These are phyloP conservation scores for Nigrospora oryzae DNA, from an alignment of 2,329 filamentous ascomycete genomes.

Conservation along the genomic window DNA sequence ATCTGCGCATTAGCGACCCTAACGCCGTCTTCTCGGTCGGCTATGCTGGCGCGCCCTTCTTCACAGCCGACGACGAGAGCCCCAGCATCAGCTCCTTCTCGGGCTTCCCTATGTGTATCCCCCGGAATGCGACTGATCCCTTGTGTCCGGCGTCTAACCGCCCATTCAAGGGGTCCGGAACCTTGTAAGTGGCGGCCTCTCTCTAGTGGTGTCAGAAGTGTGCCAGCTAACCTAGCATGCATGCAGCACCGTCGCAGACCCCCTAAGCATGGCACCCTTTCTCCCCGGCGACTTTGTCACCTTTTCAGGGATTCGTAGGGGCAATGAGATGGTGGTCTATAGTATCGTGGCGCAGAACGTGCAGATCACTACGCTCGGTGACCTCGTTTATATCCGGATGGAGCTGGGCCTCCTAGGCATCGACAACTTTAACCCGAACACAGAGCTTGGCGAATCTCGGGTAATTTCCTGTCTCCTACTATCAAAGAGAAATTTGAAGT, in stretches of 20 bases:
- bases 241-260: constrained; percentile 24
- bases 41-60: constrained; percentile 27
- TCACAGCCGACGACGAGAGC: constrained; percentile 38
- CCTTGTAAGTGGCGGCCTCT: constrained; percentile 16
- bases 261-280: constrained; percentile 26
- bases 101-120: constrained; percentile 44
- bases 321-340: constrained; percentile 22
- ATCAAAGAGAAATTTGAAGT: no score
- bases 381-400: constrained; percentile 24
- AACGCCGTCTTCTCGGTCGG: constrained; percentile 32
- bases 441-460: constrained; percentile 25
- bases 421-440: constrained; percentile 23
- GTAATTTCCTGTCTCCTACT: constrained; percentile 10
- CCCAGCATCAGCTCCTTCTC: constrained; percentile 38
- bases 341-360: constrained; percentile 27
- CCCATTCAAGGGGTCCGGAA: constrained; percentile 21
- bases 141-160: constrained; percentile 24
- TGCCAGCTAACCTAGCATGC: background rate
- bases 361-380: constrained; percentile 22
- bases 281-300: constrained; percentile 26
- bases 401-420: constrained; percentile 25
- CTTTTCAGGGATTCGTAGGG: constrained; percentile 21
- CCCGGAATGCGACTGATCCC: constrained; percentile 27
- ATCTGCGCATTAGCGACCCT: constrained; percentile 33
- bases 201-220: background rate